Percentiles rank a stretch among this genome's conserved stretches.
These are phyloP conservation scores for Stropharia rugosoannulata DNA, from an alignment of 768 basidiomycete genomes.

Conservation along the genomic window DNA sequence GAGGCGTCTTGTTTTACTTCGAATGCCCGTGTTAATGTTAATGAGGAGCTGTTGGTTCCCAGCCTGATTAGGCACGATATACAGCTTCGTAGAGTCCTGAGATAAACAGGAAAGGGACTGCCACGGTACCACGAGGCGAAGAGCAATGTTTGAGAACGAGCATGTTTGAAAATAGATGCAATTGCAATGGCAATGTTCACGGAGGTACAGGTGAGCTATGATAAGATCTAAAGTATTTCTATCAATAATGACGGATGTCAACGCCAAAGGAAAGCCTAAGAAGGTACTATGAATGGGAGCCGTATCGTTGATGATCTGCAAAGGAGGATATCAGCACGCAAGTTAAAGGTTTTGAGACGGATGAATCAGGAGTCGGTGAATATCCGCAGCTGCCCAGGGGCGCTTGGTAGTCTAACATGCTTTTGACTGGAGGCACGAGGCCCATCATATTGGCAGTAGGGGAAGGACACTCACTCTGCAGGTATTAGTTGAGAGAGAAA, in stretches of 20 bases:
- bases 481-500: slow-evolving; percentile 10
- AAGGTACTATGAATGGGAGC: slow-evolving; percentile 3
- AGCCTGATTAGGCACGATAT: no score
- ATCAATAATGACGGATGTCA: neutral
- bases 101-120: neutral
- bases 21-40: no score
- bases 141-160: neutral
- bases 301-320: slow-evolving; percentile 8
- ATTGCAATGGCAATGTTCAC: neutral
- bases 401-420: slow-evolving; percentile 56
- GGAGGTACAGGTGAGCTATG: neutral
- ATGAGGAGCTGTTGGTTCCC: no score
- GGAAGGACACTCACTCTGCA: slow-evolving; percentile 17
- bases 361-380: slow-evolving; percentile 30
- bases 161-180: neutral
- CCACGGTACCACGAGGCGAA: neutral
- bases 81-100: no score
- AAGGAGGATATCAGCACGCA: slow-evolving; percentile 14
- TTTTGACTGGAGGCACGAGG: slow-evolving; percentile 36
- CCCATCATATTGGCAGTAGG: slow-evolving; percentile 32
- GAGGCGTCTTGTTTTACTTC: no score
- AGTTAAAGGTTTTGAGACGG: slow-evolving; percentile 4
- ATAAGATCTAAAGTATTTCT: neutral
- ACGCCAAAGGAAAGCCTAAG: neutral
- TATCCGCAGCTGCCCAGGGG: slow-evolving; percentile 41